These are phyloP conservation scores for Endothia cerciana DNA, from an alignment of 2,329 filamentous ascomycete species.

Conservation along the genomic window DNA sequence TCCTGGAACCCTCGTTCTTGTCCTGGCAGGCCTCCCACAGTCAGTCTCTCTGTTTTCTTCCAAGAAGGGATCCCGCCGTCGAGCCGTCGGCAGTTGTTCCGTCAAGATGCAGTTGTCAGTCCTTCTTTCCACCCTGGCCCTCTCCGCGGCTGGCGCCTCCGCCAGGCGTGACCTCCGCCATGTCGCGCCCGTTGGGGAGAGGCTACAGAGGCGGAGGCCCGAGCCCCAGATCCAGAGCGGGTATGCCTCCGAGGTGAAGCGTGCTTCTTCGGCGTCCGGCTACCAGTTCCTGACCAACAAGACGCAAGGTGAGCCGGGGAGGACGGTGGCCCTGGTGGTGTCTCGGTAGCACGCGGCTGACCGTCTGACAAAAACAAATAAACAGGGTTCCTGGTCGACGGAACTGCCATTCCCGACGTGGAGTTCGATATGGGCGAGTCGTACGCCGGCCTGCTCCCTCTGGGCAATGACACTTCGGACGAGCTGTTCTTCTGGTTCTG, in stretches of 20 bases:
- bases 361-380: no score
- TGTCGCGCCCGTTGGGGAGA: conserved; percentile 20
- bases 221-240: conserved; percentile 14
- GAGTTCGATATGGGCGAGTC: conserved; percentile 67
- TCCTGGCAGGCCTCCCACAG: neutral
- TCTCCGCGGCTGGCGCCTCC: conserved; percentile 12
- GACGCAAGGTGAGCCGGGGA: conserved; percentile 10
- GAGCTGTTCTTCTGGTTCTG: conserved; percentile 67
- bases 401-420: conserved; percentile 65
- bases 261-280: conserved; percentile 5
- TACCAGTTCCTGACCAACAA: conserved; percentile 23
- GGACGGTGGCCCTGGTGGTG: neutral
- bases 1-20: neutral
- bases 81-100: neutral
- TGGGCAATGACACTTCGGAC: conserved; percentile 47
- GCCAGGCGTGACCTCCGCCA: conserved; percentile 23
- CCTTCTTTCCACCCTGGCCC: conserved; percentile 18
- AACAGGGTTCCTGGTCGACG: conserved; percentile 64
- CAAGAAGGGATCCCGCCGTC: neutral
- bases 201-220: conserved; percentile 14
- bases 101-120: conserved; percentile 21
- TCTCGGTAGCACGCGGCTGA: neutral
- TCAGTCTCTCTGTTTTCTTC: neutral
- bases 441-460: conserved; percentile 63
- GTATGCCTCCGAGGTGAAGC: conserved; percentile 10